A percentile compares a stretch with the other conserved stretches of the same genome.
Evolutionary conservation across 495 filamentous ascomycete genomes (phyloP).

Genomic region (Jackrogersella multiformis): DNA sequence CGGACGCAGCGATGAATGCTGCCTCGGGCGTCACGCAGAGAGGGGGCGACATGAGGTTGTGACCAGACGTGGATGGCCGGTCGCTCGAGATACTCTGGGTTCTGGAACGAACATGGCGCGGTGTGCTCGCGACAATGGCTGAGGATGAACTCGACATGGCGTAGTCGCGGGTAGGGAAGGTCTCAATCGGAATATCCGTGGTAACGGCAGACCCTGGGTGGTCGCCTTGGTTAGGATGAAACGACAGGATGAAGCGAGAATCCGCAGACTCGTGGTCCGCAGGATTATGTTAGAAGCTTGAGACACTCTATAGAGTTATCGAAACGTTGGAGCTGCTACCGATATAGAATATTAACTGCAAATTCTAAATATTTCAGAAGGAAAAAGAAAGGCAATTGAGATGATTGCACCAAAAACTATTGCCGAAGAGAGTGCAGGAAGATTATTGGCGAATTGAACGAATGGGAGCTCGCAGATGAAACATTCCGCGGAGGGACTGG

Average conservation of each 20-base stretch:
- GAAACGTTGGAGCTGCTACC: slow-evolving; percentile 21
- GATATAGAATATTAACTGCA: slow-evolving; percentile 20
- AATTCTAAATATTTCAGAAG: slow-evolving; percentile 26
- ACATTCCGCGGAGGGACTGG: slow-evolving; percentile 41
- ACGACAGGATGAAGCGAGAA: slow-evolving; percentile 39
- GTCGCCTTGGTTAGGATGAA: slow-evolving; percentile 37
- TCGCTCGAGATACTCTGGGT: slow-evolving; percentile 67
- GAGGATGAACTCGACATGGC: slow-evolving; percentile 54
- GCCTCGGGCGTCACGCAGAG: slow-evolving; percentile 77
- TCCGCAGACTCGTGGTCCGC: slow-evolving; percentile 32
- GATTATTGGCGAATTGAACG: slow-evolving; percentile 31
- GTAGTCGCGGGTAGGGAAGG: slow-evolving; percentile 46
- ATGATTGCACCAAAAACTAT: slow-evolving; percentile 29
- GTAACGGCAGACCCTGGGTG: slow-evolving; percentile 42
- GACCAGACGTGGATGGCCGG: slow-evolving; percentile 58
- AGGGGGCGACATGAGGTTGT: slow-evolving; percentile 68
- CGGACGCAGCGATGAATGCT: slow-evolving; percentile 87
- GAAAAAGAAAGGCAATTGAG: slow-evolving; percentile 5
- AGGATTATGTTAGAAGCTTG: slow-evolving; percentile 12
- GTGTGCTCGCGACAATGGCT: slow-evolving; percentile 46
- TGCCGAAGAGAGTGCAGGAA: slow-evolving; percentile 24
- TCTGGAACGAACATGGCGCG: slow-evolving; percentile 53
- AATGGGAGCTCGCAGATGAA: slow-evolving; percentile 39
- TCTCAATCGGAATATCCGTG: slow-evolving; percentile 43
- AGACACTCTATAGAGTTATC: slow-evolving; percentile 18